Base-by-base conservation (phyloP, 2,329 filamentous ascomycete genomes). In the Penicillium sp. region DNA sequence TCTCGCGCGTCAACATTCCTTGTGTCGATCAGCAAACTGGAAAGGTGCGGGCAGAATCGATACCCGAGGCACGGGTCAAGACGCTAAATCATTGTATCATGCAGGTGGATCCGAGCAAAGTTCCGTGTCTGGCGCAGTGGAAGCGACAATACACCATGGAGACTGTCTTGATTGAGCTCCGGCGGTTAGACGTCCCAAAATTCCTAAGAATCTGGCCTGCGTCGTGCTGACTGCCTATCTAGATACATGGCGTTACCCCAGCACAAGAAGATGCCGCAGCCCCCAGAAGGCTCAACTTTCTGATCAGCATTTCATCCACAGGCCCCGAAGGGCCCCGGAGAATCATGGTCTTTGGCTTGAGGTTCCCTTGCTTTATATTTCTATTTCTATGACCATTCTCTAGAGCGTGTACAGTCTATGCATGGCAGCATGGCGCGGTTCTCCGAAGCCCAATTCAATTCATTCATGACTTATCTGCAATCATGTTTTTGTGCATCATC, bases 201-300 rank as follows among this genome's bases (percentile, higher is more conserved):
- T 25, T 39, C 35, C 69, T 68, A 65, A 69, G 71, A 60, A 7
- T 2, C 28, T 35, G 22, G n/a, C 14, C n/a, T 34, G 2, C n/a
- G 5, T 39, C 20, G 20, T 45, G 5, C 73, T 71, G 63, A 74
- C 74, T 47, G 22, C 62, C 71, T 56, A 5, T 55, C 48, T 62
- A 96, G 93, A 78, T 96, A 91, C 76, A 98, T 99, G 95, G 94
- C 94, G 34, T 86, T 93, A 60, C 88, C 90, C 28, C 84, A 88
- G 67, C 90, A 98, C 81, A 97, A 97, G 86, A 98, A 98, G 81
- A 87, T 97, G 34, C 90, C 92, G 12, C 95, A 99, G 77, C 95
- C 95, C 42, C 86, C 91, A 4, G 95, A 99, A 80, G 93, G 92
- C 59, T 87, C 90, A 34, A 88, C 80, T 35, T 89, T 84, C 68